Evolutionary conservation across 371 early-diverging fungal species (phyloP).

Genomic region (Mortierella sp.): DNA sequence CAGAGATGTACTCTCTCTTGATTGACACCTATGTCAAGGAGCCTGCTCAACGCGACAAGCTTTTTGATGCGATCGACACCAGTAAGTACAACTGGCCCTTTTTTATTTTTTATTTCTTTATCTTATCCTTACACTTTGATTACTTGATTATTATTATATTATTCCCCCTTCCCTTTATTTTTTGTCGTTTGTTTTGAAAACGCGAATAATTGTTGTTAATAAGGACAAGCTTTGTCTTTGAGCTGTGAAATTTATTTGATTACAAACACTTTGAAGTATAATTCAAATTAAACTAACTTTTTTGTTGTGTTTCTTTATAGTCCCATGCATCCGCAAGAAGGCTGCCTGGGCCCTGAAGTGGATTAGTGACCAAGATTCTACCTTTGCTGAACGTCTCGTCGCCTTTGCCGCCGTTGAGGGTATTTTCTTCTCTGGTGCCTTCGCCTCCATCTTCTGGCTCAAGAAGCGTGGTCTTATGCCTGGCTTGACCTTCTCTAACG

Average conservation of each 20-base stretch:
- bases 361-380: slow-evolving; percentile 89
- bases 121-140: neutral
- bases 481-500: slow-evolving; percentile 99
- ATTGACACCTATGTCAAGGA: slow-evolving; percentile 99
- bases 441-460: slow-evolving; percentile 99
- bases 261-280: neutral
- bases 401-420: slow-evolving; percentile 99
- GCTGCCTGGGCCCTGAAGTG: slow-evolving; percentile 99
- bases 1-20: slow-evolving; percentile 98
- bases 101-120: neutral
- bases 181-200: neutral
- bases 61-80: slow-evolving; percentile 98
- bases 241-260: slow-evolving; percentile 14
- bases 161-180: neutral
- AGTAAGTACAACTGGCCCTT: slow-evolving; percentile 65
- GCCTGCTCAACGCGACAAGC: slow-evolving; percentile 83
- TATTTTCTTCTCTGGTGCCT: slow-evolving; percentile 99
- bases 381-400: slow-evolving; percentile 96
- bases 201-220: neutral
- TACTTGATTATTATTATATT: slow-evolving; percentile 2
- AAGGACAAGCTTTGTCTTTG: too few relatives aligned
- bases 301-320: slow-evolving; percentile 51
- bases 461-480: slow-evolving; percentile 99
- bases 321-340: slow-evolving; percentile 97
- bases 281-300: neutral